A percentile compares a stretch with the other conserved stretches of the same genome.
Evolutionary conservation across 305 asterid species (phyloP).

Genomic region (Fraxinus xanthoxyloides): DNA sequence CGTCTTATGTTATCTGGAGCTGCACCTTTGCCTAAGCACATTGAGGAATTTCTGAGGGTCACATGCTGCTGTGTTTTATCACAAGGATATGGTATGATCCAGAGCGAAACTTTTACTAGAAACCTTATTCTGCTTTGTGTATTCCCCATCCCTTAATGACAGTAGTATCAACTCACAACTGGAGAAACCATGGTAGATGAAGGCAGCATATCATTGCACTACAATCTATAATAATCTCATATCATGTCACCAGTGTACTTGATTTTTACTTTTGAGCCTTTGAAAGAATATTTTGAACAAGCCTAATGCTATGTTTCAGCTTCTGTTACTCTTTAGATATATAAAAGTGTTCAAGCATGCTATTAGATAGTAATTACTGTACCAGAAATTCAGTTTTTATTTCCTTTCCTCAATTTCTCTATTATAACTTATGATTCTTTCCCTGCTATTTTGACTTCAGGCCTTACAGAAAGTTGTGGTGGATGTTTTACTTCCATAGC

Average conservation of each 20-base stretch:
- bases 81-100: constrained; percentile 75
- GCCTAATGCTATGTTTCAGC: neutral
- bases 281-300: neutral
- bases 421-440: neutral
- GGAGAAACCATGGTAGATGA: neutral
- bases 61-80: constrained; percentile 75
- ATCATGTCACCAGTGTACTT: neutral
- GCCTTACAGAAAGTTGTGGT: constrained; percentile 82
- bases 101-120: neutral
- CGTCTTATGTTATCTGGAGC: constrained; percentile 92
- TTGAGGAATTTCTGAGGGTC: constrained; percentile 89
- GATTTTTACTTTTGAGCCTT: neutral
- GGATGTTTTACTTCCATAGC: constrained; percentile 86
- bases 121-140: neutral
- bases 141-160: neutral
- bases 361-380: neutral
- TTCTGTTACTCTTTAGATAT: neutral
- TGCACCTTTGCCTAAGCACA: constrained; percentile 82
- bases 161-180: neutral
- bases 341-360: neutral
- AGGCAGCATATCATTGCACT: neutral
- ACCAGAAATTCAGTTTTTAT: neutral
- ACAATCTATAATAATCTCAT: neutral
- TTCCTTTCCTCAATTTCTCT: neutral
- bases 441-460: constrained; percentile 30